phyloP scores from a whole-genome alignment of 225 moss, liverwort and hornwort genomes.

The Marchantia polymorpha region DNA sequence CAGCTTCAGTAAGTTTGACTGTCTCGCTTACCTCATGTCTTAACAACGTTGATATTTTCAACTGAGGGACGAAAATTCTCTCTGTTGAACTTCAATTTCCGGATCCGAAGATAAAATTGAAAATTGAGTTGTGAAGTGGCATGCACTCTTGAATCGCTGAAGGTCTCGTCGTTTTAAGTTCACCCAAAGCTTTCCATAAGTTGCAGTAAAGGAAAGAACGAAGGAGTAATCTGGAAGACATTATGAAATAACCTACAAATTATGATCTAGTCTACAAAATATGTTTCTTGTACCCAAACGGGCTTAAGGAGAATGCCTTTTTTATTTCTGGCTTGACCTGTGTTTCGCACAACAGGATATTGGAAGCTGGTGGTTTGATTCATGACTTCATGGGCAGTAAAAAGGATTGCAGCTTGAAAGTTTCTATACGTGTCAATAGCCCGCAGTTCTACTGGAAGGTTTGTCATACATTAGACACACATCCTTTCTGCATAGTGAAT shows the following conservation, averaged over 20 bases:
- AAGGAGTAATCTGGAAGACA: too few species aligned
- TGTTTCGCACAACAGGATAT: slow-evolving; percentile 38
- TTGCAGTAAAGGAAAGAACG: too few species aligned
- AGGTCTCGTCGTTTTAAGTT: too few species aligned
- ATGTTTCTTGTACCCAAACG: too few species aligned
- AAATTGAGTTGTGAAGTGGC: background rate
- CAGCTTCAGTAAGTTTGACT: slow-evolving; percentile 60
- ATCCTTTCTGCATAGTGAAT: background rate
- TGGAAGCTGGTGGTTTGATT: slow-evolving; percentile 68
- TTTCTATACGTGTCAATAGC: slow-evolving; percentile 48
- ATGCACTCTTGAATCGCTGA: background rate
- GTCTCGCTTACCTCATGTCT: background rate
- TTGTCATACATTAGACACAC: background rate
- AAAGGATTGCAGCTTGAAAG: slow-evolving; percentile 40
- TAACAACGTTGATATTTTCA: background rate
- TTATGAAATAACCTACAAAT: too few species aligned
- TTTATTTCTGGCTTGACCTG: too few species aligned
- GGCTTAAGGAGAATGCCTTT: too few species aligned
- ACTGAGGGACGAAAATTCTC: background rate
- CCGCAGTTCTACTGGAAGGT: slow-evolving; percentile 97
- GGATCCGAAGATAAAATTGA: background rate
- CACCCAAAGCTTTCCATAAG: too few species aligned
- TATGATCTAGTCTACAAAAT: too few species aligned
- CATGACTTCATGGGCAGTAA: slow-evolving; percentile 51
- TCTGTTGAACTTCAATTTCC: background rate